Percentiles rank a stretch among this genome's conserved stretches.
phyloP scores from a whole-genome alignment of 345 rosid genomes.

The Acer saccharum region DNA sequence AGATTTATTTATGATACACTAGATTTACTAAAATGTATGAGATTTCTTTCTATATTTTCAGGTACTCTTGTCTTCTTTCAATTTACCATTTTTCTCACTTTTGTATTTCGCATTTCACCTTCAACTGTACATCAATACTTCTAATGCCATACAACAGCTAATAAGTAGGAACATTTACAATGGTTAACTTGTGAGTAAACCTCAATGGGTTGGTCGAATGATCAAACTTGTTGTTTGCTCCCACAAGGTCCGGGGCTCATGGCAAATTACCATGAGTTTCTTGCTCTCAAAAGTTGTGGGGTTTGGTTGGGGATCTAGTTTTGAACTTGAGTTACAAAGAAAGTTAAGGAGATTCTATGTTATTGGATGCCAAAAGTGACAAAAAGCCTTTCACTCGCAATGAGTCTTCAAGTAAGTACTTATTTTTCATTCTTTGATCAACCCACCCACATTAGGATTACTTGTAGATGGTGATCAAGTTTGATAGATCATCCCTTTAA shows the following conservation, averaged over 20 bases:
- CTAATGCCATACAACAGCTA: not conserved
- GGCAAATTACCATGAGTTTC: not conserved
- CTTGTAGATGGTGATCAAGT: not conserved
- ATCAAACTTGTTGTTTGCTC: not conserved
- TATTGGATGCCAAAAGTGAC: slow-evolving; percentile 12
- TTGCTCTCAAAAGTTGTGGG: not conserved
- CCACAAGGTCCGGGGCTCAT: not conserved
- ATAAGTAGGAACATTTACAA: not conserved
- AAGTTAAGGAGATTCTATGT: not conserved
- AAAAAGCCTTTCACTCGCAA: slow-evolving; percentile 15
- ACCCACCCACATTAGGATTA: not conserved
- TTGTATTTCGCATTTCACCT: not conserved
- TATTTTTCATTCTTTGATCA: not conserved
- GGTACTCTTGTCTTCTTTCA: not conserved
- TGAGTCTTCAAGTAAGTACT: slow-evolving; percentile 7
- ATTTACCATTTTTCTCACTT: too few species aligned
- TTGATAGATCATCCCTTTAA: not conserved
- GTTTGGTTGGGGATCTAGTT: not conserved
- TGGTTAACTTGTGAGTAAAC: not conserved
- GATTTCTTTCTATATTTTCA: not conserved
- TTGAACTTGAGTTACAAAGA: not conserved
- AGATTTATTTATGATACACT: not conserved
- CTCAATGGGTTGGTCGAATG: not conserved
- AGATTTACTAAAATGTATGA: not conserved
- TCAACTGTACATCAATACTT: not conserved